phyloP scores from a whole-genome alignment of 371 early-diverging fungal genomes.

The Lichtheimia ornata region DNA sequence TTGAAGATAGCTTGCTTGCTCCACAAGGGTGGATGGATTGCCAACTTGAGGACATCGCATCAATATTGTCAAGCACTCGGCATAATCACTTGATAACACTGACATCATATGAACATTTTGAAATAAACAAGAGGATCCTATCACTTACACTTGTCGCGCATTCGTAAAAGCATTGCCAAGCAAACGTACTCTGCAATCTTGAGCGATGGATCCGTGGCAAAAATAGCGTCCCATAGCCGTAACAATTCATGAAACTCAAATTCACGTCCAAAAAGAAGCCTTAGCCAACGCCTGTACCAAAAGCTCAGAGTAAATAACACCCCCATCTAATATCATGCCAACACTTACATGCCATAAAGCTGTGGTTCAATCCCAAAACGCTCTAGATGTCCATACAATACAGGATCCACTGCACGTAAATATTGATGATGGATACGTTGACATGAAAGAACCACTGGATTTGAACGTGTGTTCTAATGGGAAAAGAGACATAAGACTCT shows the following conservation, averaged over 20 bases:
- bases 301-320: neutral
- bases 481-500: too few relatives aligned
- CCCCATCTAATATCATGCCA: neutral
- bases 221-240: constrained; percentile 88
- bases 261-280: constrained; percentile 92
- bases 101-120: neutral
- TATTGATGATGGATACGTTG: constrained; percentile 72
- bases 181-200: constrained; percentile 82
- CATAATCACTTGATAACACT: constrained; percentile 80
- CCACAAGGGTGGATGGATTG: constrained; percentile 56
- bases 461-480: constrained; percentile 33
- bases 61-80: constrained; percentile 71
- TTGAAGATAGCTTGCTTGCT: constrained; percentile 70
- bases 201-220: constrained; percentile 76
- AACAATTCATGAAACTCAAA: constrained; percentile 74
- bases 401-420: constrained; percentile 68
- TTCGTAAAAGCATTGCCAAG: constrained; percentile 70
- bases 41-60: constrained; percentile 74
- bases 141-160: constrained; percentile 76
- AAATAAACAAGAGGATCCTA: neutral
- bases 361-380: constrained; percentile 88
- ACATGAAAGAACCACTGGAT: constrained; percentile 78
- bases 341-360: constrained; percentile 83
- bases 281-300: constrained; percentile 79
- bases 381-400: constrained; percentile 70